These are phyloP conservation scores for Artemisia argyi DNA, from an alignment of 129 eudicot species.

Conservation along the genomic window DNA sequence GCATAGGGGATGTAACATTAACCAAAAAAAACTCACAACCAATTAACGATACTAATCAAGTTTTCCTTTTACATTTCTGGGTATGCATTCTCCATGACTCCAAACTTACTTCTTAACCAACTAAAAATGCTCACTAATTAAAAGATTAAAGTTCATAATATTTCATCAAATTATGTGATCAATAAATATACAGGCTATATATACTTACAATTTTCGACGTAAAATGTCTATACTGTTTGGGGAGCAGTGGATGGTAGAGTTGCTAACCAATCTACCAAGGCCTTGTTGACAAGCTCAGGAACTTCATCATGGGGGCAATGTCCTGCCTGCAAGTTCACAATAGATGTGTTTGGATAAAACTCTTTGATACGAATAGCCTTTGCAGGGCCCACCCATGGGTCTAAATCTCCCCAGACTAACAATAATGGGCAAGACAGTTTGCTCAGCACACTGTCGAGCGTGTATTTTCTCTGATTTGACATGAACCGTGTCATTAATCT, in stretches of 20 bases:
- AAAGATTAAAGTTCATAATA: background rate
- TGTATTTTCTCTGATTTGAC: conserved; percentile 84
- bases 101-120: background rate
- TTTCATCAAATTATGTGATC: conserved; percentile 17
- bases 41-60: too few relatives aligned
- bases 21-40: too few relatives aligned
- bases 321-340: conserved; percentile 88
- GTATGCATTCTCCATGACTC: background rate
- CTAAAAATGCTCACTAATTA: conserved; percentile 2
- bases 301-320: conserved; percentile 99
- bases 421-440: conserved; percentile 86
- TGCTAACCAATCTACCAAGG: conserved; percentile 81
- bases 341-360: conserved; percentile 71
- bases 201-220: conserved; percentile 20
- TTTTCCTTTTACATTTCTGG: too few relatives aligned
- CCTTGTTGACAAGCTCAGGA: conserved; percentile 83
- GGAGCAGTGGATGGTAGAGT: conserved; percentile 38
- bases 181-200: conserved; percentile 29
- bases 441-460: conserved; percentile 82
- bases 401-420: conserved; percentile 94
- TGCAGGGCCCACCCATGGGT: conserved; percentile 98
- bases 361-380: conserved; percentile 83
- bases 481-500: conserved; percentile 86
- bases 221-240: conserved; percentile 35
- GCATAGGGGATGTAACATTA: too few relatives aligned